Base-by-base conservation (phyloP, 1,284 basidiomycete genomes). In the Apiotrichum gracile region DNA sequence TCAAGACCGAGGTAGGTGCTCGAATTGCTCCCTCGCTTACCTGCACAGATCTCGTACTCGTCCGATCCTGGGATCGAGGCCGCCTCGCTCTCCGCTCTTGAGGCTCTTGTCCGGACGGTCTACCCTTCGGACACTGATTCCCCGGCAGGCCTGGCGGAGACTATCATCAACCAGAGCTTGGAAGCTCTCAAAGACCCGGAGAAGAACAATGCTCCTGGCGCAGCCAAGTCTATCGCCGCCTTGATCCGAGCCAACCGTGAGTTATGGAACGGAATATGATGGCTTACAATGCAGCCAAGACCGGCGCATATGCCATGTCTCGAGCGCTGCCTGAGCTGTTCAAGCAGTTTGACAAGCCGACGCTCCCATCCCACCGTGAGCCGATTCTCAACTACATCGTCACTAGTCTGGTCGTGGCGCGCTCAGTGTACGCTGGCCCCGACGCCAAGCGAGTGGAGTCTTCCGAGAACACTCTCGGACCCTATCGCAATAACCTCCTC, bases 181-280 rank as follows among this genome's bases (percentile, higher is more conserved):
- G 80, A 82, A 33, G 83, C 87, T 37, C 74, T 97, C 43, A 81
- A 83, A 40, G 88, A 93, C 66, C 91, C 91, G 0, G 92, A 96
- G 72, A 97, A 96, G 76, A 87, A 82, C 67, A 87, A 90, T 69
- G 90, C 91, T 0, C 84, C 85, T 62, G 84, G 87, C 43, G 89
- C 90, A 0, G 85, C 85, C 42, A 89, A 88, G 68, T 82, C 90
- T 21, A 73, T 97, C 17, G 85, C 85, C 55, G 81, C 84, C 0
- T 81, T 92, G 61, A 79, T 91, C 67, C 77, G 81, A 21, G 85
- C 85, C 10, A 87, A 87, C 13, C 80, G 90, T 91, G 63, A 53
- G 85, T 80, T 0, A 2, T 9, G 6, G 3, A 41, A 24, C 37
- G 45, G 25, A 40, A 33, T 27, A 8, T 9, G 19, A 3, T 5